Conservation (phyloP, 805 yeast species). For the Torulaspora indica region DNA sequence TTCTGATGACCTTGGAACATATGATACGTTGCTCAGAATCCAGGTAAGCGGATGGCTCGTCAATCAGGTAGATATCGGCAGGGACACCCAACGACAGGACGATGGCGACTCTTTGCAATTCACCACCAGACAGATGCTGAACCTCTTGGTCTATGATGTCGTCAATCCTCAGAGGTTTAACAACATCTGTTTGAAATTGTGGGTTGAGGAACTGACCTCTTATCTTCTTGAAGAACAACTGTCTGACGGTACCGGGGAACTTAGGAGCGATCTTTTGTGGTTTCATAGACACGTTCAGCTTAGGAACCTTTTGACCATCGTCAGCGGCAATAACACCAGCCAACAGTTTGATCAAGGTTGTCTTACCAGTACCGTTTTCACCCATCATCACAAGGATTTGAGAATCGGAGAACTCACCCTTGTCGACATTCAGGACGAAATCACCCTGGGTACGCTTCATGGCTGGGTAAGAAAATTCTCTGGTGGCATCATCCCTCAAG, state of each 20-base stretch:
- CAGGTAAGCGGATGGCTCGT: slow-evolving; percentile 97
- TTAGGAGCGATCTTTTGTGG: slow-evolving; percentile 99
- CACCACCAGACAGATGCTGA: slow-evolving; percentile 98
- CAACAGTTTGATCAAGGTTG: slow-evolving; percentile 90
- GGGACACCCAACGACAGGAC: slow-evolving; percentile 88
- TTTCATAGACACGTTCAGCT: slow-evolving; percentile 91
- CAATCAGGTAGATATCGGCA: slow-evolving; percentile 94
- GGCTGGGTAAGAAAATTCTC: slow-evolving; percentile 70
- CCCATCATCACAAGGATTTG: slow-evolving; percentile 99
- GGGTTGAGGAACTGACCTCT: slow-evolving; percentile 91
- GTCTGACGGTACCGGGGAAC: slow-evolving; percentile 98
- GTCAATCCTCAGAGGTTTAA: slow-evolving; percentile 90
- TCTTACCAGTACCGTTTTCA: slow-evolving; percentile 99
- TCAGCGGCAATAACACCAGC: slow-evolving; percentile 94
- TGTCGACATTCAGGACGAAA: slow-evolving; percentile 74
- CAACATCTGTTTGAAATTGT: slow-evolving; percentile 97
- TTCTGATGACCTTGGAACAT: slow-evolving; percentile 96
- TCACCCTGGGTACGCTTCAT: slow-evolving; percentile 95
- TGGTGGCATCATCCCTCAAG: slow-evolving; percentile 68
- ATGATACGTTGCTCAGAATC: slow-evolving; percentile 99
- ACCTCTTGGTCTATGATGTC: slow-evolving; percentile 97
- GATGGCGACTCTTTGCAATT: slow-evolving; percentile 98
- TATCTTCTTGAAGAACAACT: slow-evolving; percentile 92
- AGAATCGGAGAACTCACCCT: slow-evolving; percentile 91
- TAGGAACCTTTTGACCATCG: slow-evolving; percentile 75